Base-by-base conservation (phyloP, 352 stramenopile genomes). In the Pythium volutum region DNA sequence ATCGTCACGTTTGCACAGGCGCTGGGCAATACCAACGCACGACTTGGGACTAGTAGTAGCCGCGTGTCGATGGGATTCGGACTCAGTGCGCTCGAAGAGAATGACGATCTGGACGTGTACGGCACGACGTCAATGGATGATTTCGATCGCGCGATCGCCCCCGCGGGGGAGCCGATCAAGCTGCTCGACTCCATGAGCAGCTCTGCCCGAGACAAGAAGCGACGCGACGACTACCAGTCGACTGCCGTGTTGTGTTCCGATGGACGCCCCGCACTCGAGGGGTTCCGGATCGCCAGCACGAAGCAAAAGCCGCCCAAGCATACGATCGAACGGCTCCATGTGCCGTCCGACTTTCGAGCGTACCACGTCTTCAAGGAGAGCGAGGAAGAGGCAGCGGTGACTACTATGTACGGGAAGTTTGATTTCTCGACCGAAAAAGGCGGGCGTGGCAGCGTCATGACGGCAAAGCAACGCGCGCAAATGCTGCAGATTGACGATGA, bases 81-180 rank as follows among this genome's bases (percentile, higher is more conserved):
- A 18, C 60, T 95, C 4, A 81, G 86, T 60, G 81, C 86, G 2
- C 63, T 95, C 10, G 86, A 95, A 59, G 86, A 95, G 42, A 87
- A 91, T 51, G 84, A 95, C 55, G 86, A 95, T 41, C 34, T 93
- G 1, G 86, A 95, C 42, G 81, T 95, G 29, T 95, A 95, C 43
- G 84, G 72, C 6, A 75, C 71, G 4, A 67, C 73, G 1, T 80
- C 79, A 0, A 90, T 91, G 75, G 48, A 67, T 20, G 70, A 90
- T 11, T 93, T 91, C 64, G 80, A 95, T 68, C 71, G 66, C 6
- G 68, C 71, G 26, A 86, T 95, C 27, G 81, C 70, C 16, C 68
- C 59, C 2, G 38, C 46, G 2, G 34, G 41, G 1, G 51, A 64
- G 29, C 26, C 56, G 12, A 38, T 60, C 18, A 58, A 66, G 23